Percentiles rank a stretch among this genome's conserved stretches.
These are phyloP conservation scores for Meira nashicola DNA, from an alignment of 1,284 basidiomycete genomes.

Conservation along the genomic window DNA sequence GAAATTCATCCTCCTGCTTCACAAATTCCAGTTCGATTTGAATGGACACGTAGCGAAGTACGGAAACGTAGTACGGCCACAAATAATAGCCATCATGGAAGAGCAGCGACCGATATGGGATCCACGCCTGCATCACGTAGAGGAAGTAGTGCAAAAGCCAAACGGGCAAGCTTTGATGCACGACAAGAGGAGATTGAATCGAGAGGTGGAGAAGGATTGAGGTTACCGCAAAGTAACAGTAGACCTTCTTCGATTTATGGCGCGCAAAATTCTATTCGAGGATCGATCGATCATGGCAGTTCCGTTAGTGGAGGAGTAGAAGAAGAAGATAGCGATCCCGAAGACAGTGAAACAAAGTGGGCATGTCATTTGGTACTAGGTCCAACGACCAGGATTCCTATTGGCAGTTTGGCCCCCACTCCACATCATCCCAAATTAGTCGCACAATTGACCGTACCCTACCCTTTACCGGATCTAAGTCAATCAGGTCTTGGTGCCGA, in stretches of 20 bases:
- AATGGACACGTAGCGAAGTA: conserved; percentile 34
- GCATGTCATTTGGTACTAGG: conserved; percentile 62
- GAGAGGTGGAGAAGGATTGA: background rate
- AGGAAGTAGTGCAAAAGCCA: background rate
- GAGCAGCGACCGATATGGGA: background rate
- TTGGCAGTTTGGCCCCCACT: conserved; percentile 67
- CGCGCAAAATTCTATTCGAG: conserved; percentile 13
- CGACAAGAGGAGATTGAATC: background rate
- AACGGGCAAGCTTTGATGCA: background rate
- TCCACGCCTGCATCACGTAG: background rate
- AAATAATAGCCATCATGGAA: background rate
- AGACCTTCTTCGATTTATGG: conserved; percentile 14
- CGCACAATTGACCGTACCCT: conserved; percentile 80
- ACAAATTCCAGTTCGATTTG: conserved; percentile 37
- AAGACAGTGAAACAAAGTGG: conserved; percentile 94
- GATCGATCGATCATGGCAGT: conserved; percentile 26
- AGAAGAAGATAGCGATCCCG: conserved; percentile 64
- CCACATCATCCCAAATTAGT: conserved; percentile 95
- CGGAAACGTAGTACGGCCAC: conserved; percentile 2
- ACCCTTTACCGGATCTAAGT: conserved; percentile 60
- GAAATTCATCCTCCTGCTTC: conserved; percentile 30
- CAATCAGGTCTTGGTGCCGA: conserved; percentile 36
- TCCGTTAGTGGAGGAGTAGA: conserved; percentile 19
- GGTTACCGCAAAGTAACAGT: background rate
- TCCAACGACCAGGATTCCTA: conserved; percentile 41